Base-by-base conservation (phyloP, 257 asterid genomes). In the Leonotis leonurus region DNA sequence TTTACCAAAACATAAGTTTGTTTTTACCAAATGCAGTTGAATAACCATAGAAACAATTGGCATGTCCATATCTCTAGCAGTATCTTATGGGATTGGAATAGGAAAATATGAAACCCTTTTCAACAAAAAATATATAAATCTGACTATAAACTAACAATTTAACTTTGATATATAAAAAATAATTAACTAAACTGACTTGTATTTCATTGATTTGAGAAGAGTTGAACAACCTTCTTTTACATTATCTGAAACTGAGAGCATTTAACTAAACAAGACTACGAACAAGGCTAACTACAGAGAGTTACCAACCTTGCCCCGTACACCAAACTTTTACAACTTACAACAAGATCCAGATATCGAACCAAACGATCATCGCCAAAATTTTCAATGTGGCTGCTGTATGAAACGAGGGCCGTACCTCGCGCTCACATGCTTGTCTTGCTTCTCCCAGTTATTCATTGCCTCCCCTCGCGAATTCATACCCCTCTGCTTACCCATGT, bases 351-450 rank as follows among this genome's bases (percentile, higher is more conserved):
- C 69, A 62, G 40, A 59, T 41, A 41, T n/a, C 21, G 5, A 14
- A 14, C 48, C 14, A 41, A 41, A 39, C 1, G 2, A 25, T 40
- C 51, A 73, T 81, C 83, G 7, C 8, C 83, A 10, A 18, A 46
- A 22, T 25, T 51, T 81, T 85, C 84, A 88, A 61, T 88, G 95
- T 4, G 96, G 96, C 81, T 85, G 98, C 78, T 90, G 96, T 82
- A 90, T 90, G 83, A 67, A 78, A 45, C 95, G 89, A 4, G 95
- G 90, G 75, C 85, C 78, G 91, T 74, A 73, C 52, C 59, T 86
- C 3, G 95, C 79, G 77, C 77, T 76, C 27, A 83, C 74, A 11
- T 68, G 46, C 81, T 81, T 86, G 3, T 85, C 84, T 22, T 92
- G 91, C 77, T 80, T 86, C 83, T 81, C 97, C 81, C 79, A 75